Evolutionary conservation across 2,329 filamentous ascomycete genomes (phyloP).

Genomic region (Paecilomyces sp.): DNA sequence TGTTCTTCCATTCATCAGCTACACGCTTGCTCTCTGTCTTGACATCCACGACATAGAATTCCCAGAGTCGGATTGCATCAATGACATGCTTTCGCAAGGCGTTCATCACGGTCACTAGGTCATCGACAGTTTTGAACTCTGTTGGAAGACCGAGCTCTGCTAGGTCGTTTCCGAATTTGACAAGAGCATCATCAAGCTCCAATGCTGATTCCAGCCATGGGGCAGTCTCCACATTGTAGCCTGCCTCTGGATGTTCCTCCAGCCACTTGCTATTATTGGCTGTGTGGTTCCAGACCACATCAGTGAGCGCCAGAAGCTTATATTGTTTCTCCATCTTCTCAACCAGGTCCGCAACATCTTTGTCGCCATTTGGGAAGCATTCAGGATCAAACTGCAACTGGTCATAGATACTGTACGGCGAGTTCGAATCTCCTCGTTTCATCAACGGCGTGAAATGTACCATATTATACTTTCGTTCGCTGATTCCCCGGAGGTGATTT

Average conservation of each 20-base stretch:
- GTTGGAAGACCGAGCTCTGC: slow-evolving; percentile 66
- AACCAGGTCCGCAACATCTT: slow-evolving; percentile 71
- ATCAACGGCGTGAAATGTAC: slow-evolving; percentile 95
- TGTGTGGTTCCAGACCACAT: slow-evolving; percentile 97
- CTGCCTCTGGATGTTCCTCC: slow-evolving; percentile 86
- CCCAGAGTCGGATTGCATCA: slow-evolving; percentile 73
- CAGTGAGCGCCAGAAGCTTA: slow-evolving; percentile 79
- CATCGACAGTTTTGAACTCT: slow-evolving; percentile 61
- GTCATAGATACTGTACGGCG: slow-evolving; percentile 93
- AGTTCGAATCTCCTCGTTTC: slow-evolving; percentile 82
- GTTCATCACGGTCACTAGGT: slow-evolving; percentile 75
- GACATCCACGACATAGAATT: slow-evolving; percentile 83
- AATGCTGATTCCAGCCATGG: slow-evolving; percentile 63
- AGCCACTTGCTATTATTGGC: slow-evolving; percentile 94
- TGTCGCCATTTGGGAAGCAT: slow-evolving; percentile 77
- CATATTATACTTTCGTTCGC: slow-evolving; percentile 94
- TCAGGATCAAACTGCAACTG: slow-evolving; percentile 78
- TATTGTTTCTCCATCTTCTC: slow-evolving; percentile 76
- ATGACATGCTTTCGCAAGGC: slow-evolving; percentile 76
- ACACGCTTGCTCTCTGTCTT: slow-evolving; percentile 63
- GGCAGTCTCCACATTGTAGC: slow-evolving; percentile 88
- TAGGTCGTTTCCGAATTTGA: slow-evolving; percentile 57
- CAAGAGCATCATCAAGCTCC: slow-evolving; percentile 69
- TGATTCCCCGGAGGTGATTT: slow-evolving; percentile 78
- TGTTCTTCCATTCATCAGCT: slow-evolving; percentile 61